Base-by-base conservation (phyloP, 2,329 filamentous ascomycete species). In the Fusarium robinianum region DNA sequence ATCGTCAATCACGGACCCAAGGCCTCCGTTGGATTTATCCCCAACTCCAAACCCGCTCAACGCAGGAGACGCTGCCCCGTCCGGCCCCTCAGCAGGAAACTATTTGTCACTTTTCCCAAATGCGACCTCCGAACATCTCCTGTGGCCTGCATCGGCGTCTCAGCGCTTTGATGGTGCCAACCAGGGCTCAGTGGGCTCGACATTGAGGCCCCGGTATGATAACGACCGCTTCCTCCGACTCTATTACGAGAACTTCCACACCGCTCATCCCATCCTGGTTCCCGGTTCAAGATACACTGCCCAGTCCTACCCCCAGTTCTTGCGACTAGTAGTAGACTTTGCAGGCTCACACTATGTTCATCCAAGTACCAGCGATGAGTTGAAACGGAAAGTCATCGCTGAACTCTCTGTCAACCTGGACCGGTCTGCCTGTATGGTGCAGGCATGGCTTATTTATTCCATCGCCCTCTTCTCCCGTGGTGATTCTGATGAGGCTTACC, bases 201-300 rank as follows among this genome's bases (percentile, higher is more conserved):
- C 25, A 4, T 7, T 22, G 1, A 47, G 18, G 8, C 21, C 43
- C 7, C 41, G 26, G 8, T 42, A 40, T 2, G 55, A 58, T 15
- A 46, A 44, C 3, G 55, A 58, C 6, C 52, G 53, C 0, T 52
- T 57, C 0, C 25, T 53, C 1, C 44, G 55, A 2, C 27, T 58
- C 5, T 58, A 49, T 7, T 58, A 58, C 10, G 55, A 58, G 12
- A 58, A 58, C 26, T 58, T 58, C 16, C 55, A 58, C 12, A 56
- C 53, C 1, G 55, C 55, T 0, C 55, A 58, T 2, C 55, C 55
- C 0, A 54, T 58, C 4, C 25, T 58, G 0, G 55, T 58, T 0
- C 55, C 55, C 2, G 46, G 46, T 7, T 46, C 42, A 1, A 31
- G 45, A 3, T 58, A 58, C 22, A 45, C 53, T 2, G 43, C 49